A percentile compares a stretch with the other conserved stretches of the same genome.
Evolutionary conservation across 2,329 filamentous ascomycete genomes (phyloP).

Genomic region (Colletotrichum tofieldiae): DNA sequence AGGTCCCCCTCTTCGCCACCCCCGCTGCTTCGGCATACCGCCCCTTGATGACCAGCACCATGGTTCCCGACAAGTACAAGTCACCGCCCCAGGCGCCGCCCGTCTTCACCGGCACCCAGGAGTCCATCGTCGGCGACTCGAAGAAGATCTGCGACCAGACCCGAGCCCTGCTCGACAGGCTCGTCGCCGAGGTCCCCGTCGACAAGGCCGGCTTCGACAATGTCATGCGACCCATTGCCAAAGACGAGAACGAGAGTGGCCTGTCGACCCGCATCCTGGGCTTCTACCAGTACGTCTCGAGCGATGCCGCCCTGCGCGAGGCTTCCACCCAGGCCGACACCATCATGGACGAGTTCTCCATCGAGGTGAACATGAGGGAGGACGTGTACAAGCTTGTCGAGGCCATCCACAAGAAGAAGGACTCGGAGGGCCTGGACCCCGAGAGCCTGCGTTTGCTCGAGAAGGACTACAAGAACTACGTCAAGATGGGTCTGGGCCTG

Average conservation of each 20-base stretch:
- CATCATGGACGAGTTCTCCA: constrained; percentile 82
- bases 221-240: constrained; percentile 77
- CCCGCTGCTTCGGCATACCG: constrained; percentile 48
- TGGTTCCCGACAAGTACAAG: constrained; percentile 76
- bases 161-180: constrained; percentile 75
- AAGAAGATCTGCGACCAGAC: constrained; percentile 76
- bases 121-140: constrained; percentile 77
- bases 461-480: constrained; percentile 84
- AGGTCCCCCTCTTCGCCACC: constrained; percentile 49
- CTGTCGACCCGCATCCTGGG: constrained; percentile 77
- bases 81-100: constrained; percentile 85
- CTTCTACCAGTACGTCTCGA: constrained; percentile 87
- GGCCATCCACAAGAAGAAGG: constrained; percentile 68
- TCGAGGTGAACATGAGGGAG: constrained; percentile 86
- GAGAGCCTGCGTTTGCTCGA: constrained; percentile 82
- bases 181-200: constrained; percentile 74
- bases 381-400: constrained; percentile 81
- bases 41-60: constrained; percentile 66
- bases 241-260: constrained; percentile 77
- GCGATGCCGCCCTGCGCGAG: constrained; percentile 77
- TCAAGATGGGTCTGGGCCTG: constrained; percentile 82
- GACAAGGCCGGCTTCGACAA: constrained; percentile 68
- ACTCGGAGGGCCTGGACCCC: constrained; percentile 71
- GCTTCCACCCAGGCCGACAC: constrained; percentile 84
- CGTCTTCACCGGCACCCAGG: constrained; percentile 81